Evolutionary conservation across 2,329 filamentous ascomycete species (phyloP), one percentile per base, ranked within the genome.

Genomic region (Beauveria medogensis): DNA sequence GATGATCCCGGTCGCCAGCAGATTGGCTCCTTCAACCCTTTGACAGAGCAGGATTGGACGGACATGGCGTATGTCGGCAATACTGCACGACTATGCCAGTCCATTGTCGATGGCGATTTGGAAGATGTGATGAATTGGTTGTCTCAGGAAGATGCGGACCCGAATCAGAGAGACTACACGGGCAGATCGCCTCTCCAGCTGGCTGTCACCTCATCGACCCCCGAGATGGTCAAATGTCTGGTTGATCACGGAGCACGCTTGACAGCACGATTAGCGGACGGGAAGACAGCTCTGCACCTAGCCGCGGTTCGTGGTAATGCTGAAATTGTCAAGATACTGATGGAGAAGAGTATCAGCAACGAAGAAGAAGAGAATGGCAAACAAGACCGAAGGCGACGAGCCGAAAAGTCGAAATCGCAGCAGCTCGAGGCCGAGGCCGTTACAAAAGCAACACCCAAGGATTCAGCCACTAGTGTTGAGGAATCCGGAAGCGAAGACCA

Each of bases 61-160:
- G 89, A 92, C 65, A 94, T 95, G 90, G 90, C 91, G 0, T 96
- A 95, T 65, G 81, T 95, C 41, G 89, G 90, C 12, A 90, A 92
- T 65, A 92, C 90, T 1, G 85, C 84, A 43, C 79, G 82, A 18
- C 79, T 96, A 2, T 95, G 90, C 68, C 88, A 92, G 68, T 91
- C 89, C 1, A 95, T 96, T 61, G 84, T 92, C 4, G 86, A 92
- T 66, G 78, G 82, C 2, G 87, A 95, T 70, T 66, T 88, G 3
- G 85, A 90, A 43, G 81, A 84, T 64, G 88, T 95, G 3, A 73
- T 84, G 66, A 83, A 86, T 65, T 95, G 90, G 87, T 78, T 85
- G 26, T 74, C 78, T 5, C 84, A 89, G 67, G 85, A 91, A 62
- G 86, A 77, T 2, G 81, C 85, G 2, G 86, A 93, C 70, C 82